Conservation (phyloP, 345 rosid species). For the Camelina sativa region DNA sequence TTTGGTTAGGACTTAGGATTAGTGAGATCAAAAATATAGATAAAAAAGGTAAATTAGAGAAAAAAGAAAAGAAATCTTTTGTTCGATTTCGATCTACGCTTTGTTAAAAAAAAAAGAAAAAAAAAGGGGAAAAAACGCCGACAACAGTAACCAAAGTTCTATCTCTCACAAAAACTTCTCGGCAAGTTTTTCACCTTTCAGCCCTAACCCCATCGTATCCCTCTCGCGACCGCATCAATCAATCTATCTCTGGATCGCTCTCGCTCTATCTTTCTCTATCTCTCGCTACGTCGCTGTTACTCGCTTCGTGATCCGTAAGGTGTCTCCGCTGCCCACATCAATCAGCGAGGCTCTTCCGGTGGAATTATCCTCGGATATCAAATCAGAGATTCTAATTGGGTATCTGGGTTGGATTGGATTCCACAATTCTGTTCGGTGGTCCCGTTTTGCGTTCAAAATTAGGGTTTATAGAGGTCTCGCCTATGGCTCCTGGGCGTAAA, state of each 20-base stretch:
- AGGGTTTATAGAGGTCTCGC: constrained; percentile 47
- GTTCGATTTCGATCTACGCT: constrained; percentile 26
- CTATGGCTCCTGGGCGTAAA: constrained; percentile 89
- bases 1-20: background rate
- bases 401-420: constrained; percentile 15
- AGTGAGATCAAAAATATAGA: background rate
- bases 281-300: background rate
- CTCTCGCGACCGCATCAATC: constrained; percentile 37
- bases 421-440: constrained; percentile 6
- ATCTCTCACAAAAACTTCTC: constrained; percentile 9
- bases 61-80: background rate
- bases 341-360: constrained; percentile 26
- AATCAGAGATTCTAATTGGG: constrained; percentile 5
- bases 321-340: constrained; percentile 7
- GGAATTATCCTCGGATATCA: constrained; percentile 6
- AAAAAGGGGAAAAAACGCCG: constrained; percentile 31
- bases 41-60: background rate
- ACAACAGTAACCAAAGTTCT: constrained; percentile 34
- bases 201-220: constrained; percentile 39
- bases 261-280: constrained; percentile 1
- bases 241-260: constrained; percentile 20
- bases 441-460: constrained; percentile 23
- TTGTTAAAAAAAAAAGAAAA: background rate
- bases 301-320: constrained; percentile 17
- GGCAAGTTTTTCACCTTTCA: constrained; percentile 20